Evolutionary conservation across 345 rosid species (phyloP), one percentile per base, ranked within the genome.

Genomic region (Murraya koenigii): DNA sequence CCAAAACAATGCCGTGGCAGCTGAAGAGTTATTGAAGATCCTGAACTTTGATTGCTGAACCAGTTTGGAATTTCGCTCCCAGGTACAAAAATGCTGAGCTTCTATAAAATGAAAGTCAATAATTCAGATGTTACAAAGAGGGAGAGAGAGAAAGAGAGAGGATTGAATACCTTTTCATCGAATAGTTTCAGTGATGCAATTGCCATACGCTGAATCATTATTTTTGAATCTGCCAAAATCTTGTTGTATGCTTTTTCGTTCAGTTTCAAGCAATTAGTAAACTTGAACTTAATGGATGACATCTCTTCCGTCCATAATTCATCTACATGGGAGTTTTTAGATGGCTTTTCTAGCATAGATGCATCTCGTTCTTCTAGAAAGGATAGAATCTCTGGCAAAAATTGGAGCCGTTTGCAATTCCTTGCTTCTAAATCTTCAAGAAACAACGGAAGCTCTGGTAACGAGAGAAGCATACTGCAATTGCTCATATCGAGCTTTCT

Each of bases 31-130:
- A 58, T 25, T 2, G 75, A 36, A 35, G 75, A 58, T n/a, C 66
- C 35, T 4, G 5, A 7, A 36, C 66, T 35, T 58, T 36, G 33
- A 58, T 58, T 22, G n/a, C 66, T n/a, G 75, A 72, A 58, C 65
- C 75, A 72, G 33, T 56, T 15, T 6, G 66, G 75, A 72, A 58
- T 72, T 56, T 20, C 20, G 15, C 66, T 72, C 39, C 75, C 66
- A 23, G 75, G 75, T 8, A 35, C 25, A 36, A 30, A 56, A 13
- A 58, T 56, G 52, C 54, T 56, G 54, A 56, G 13, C 25, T n/a
- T 26, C 75, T 72, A 11, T n/a, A 72, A 32, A 20, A 15, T 66
- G 14, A 35, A 64, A 22, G 8, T 9, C 49, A 66, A 13, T 13
- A 66, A 36, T 66, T 8, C 0, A 20, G 33, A 11, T 26, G 30